These are phyloP conservation scores for Triticum monococcum DNA, from an alignment of 176 grass and related monocot genomes.

Conservation along the genomic window DNA sequence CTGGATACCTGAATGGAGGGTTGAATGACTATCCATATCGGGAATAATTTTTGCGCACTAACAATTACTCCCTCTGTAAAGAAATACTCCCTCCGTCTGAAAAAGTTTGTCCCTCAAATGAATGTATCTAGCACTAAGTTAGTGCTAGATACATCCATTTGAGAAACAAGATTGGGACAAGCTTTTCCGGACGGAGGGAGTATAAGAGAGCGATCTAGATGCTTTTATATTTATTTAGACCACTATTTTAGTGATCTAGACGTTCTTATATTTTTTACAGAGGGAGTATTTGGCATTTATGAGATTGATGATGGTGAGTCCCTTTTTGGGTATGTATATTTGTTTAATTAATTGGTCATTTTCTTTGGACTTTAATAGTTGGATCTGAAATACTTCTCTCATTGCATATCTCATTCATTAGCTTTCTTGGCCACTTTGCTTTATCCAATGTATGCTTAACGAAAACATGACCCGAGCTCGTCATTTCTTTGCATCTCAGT, in stretches of 20 bases:
- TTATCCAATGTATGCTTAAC: neutral
- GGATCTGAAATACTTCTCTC: neutral
- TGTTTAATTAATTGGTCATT: neutral
- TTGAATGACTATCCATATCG: neutral
- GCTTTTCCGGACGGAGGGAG: too few species aligned
- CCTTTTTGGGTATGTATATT: too few species aligned
- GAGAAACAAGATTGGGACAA: too few species aligned
- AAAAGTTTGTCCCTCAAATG: too few species aligned
- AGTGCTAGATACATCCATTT: too few species aligned
- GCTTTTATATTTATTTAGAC: too few species aligned
- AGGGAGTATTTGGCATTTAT: neutral
- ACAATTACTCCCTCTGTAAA: neutral
- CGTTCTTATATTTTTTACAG: too few species aligned
- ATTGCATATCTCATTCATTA: slow-evolving; percentile 2
- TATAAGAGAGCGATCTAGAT: too few species aligned
- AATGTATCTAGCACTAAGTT: too few species aligned
- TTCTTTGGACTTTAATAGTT: neutral
- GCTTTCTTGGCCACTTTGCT: neutral
- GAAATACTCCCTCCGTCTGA: too few species aligned
- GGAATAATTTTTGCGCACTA: neutral
- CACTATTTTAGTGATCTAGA: too few species aligned
- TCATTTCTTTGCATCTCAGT: neutral
- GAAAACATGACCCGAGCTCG: neutral
- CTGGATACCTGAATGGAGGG: neutral
- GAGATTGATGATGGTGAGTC: neutral